phyloP scores from a whole-genome alignment of 345 rosid genomes.

The Viola odorata region DNA sequence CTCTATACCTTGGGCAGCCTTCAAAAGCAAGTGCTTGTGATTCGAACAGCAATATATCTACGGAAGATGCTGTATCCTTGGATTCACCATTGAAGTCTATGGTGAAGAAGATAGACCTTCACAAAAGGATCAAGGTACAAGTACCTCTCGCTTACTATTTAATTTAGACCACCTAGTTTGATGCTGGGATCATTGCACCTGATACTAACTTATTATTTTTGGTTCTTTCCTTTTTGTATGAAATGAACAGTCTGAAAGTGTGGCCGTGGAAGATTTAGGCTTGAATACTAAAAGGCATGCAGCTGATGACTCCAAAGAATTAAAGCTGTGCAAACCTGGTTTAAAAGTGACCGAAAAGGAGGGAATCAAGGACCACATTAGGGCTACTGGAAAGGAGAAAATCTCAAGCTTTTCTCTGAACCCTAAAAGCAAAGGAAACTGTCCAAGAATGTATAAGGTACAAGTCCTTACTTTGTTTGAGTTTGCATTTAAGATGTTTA shows the following conservation, averaged over 20 bases:
- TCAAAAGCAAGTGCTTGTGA: constrained; percentile 18
- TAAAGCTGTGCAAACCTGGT: background rate
- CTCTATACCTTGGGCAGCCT: constrained; percentile 29
- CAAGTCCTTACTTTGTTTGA: constrained; percentile 2
- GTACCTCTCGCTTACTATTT: constrained; percentile 3
- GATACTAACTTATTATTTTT: constrained; percentile 6
- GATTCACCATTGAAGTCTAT: constrained; percentile 23
- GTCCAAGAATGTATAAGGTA: constrained; percentile 22
- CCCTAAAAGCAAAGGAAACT: constrained; percentile 17
- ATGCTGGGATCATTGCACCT: background rate
- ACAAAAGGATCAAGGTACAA: constrained; percentile 10
- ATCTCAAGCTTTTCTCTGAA: constrained; percentile 13
- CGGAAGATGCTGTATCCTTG: constrained; percentile 12
- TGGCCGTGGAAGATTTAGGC: constrained; percentile 2
- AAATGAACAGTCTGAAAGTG: constrained; percentile 8
- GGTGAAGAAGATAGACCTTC: constrained; percentile 16
- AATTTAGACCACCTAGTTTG: background rate
- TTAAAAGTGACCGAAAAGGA: constrained; percentile 4
- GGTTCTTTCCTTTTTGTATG: background rate
- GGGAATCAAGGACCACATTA: constrained; percentile 10
- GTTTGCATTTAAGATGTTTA: background rate
- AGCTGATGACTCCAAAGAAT: background rate
- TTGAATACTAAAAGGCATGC: background rate
- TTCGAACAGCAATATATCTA: constrained; percentile 8
- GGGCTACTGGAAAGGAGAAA: constrained; percentile 14